Evolutionary conservation across 2,329 filamentous ascomycete species (phyloP).

Genomic region (Aureobasidium sp.): DNA sequence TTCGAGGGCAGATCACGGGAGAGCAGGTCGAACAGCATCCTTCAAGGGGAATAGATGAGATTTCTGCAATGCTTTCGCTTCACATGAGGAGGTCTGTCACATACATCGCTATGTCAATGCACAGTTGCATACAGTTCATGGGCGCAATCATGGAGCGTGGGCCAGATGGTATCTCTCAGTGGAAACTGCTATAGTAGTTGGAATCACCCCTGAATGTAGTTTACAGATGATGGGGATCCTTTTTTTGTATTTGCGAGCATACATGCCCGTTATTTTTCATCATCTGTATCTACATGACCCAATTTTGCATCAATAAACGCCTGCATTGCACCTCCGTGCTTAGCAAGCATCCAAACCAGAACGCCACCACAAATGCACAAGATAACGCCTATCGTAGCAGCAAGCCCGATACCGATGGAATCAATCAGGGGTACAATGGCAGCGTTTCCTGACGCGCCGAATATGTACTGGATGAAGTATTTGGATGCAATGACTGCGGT

Average conservation of each 20-base stretch:
- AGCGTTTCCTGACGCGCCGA: constrained; percentile 61
- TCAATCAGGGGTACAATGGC: constrained; percentile 63
- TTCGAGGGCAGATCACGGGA: not conserved
- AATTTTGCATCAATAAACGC: constrained; percentile 40
- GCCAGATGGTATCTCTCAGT: not conserved
- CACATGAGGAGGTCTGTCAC: too few relatives aligned
- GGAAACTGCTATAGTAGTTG: too few relatives aligned
- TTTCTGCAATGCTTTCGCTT: too few relatives aligned
- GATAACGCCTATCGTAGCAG: constrained; percentile 56
- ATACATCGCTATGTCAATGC: too few relatives aligned
- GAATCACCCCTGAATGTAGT: too few relatives aligned
- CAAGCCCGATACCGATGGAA: constrained; percentile 67
- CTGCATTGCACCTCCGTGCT: constrained; percentile 47
- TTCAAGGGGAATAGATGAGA: too few relatives aligned
- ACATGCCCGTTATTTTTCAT: not conserved
- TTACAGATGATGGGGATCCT: too few relatives aligned
- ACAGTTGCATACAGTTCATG: too few relatives aligned
- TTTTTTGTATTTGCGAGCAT: not conserved
- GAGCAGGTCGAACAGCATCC: not conserved
- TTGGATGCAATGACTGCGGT: constrained; percentile 66
- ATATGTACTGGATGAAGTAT: constrained; percentile 67
- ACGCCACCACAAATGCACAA: constrained; percentile 41
- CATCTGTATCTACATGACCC: not conserved
- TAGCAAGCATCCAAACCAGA: constrained; percentile 39
- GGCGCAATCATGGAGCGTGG: too few relatives aligned